These are phyloP conservation scores for Leccinum fibrillosum DNA, from an alignment of 768 basidiomycete genomes.

Conservation along the genomic window DNA sequence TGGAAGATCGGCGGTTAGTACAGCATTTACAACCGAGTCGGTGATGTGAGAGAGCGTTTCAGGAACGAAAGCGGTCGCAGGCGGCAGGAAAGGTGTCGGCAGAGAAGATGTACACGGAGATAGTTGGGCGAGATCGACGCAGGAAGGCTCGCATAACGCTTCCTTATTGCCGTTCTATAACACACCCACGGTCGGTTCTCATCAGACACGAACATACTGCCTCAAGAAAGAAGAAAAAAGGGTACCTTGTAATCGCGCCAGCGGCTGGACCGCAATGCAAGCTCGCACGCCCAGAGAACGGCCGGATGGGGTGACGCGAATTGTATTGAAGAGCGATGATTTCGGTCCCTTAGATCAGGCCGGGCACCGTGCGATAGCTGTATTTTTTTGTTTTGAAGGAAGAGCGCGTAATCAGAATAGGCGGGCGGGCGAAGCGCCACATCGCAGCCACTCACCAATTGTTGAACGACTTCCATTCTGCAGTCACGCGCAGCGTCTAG, in stretches of 20 bases:
- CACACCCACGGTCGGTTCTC: constrained; percentile 1
- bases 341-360: constrained; percentile 69
- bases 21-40: constrained; percentile 52
- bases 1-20: constrained; percentile 47
- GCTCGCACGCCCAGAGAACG: constrained; percentile 70
- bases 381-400: background rate
- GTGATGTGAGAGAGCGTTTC: constrained; percentile 43
- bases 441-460: constrained; percentile 57
- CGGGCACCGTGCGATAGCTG: constrained; percentile 64
- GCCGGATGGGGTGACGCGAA: constrained; percentile 60
- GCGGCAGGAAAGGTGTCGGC: constrained; percentile 28
- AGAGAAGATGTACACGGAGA: constrained; percentile 25
- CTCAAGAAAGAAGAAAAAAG: constrained; percentile 3
- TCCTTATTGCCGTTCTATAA: constrained; percentile 32
- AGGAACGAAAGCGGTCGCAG: constrained; percentile 33
- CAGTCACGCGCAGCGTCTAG: constrained; percentile 78
- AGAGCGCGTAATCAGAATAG: constrained; percentile 3
- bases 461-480: constrained; percentile 60
- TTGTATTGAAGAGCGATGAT: constrained; percentile 70
- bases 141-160: constrained; percentile 24
- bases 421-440: constrained; percentile 1
- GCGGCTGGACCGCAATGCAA: constrained; percentile 56
- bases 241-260: constrained; percentile 59
- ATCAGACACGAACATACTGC: background rate
- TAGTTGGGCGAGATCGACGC: constrained; percentile 20